Evolutionary conservation across 768 basidiomycete genomes (phyloP).

Genomic region (Ephemerocybe angulata): DNA sequence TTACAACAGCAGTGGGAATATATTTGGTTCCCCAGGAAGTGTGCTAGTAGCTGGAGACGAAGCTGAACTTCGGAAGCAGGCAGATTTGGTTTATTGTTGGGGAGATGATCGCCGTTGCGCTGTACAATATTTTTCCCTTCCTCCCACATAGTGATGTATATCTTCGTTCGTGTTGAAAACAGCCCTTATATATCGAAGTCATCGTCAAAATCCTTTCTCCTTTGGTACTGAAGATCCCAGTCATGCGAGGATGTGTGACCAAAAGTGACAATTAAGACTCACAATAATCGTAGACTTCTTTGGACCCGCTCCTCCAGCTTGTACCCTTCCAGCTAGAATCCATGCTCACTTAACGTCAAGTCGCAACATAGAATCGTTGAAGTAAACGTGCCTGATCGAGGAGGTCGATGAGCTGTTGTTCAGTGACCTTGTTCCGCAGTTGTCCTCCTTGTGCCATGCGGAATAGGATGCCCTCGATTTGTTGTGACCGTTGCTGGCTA

Average conservation of each 20-base stretch:
- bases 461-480: conserved; percentile 74
- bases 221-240: conserved; percentile 45
- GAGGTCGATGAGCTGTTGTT: conserved; percentile 78
- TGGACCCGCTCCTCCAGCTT: conserved; percentile 42
- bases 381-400: conserved; percentile 69
- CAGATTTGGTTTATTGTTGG: neutral
- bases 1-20: neutral
- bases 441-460: conserved; percentile 86
- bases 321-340: conserved; percentile 51
- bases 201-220: conserved; percentile 64
- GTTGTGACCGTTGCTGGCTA: conserved; percentile 72
- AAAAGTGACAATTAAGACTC: conserved; percentile 12
- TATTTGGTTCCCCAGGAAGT: neutral
- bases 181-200: conserved; percentile 58
- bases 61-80: too few species aligned
- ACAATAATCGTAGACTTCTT: conserved; percentile 63
- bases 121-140: too few species aligned
- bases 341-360: neutral
- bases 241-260: too few species aligned
- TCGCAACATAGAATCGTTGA: neutral
- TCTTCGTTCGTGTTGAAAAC: neutral
- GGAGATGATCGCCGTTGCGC: too few species aligned
- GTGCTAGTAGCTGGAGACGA: neutral
- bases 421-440: conserved; percentile 69
- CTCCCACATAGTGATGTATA: too few species aligned